Percentiles rank a stretch among this genome's conserved stretches.
These are phyloP conservation scores for Pythium brachiatum DNA, from an alignment of 352 stramenopile genomes.

Conservation along the genomic window DNA sequence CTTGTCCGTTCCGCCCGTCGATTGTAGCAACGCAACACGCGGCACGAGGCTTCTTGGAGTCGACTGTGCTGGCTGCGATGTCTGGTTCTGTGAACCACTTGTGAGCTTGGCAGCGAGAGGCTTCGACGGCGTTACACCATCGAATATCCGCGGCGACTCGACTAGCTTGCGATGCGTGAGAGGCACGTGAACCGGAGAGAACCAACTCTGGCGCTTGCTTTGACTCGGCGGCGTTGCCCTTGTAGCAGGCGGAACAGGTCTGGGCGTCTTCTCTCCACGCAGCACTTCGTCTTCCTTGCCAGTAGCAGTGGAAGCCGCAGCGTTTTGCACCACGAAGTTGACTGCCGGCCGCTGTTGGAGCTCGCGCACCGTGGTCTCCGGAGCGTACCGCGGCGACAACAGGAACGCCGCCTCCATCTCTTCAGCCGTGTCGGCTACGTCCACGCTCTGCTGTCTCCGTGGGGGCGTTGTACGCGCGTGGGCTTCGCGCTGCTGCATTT, in stretches of 20 bases:
- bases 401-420: constrained; percentile 21
- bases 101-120: constrained; percentile 23
- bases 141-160: constrained; percentile 43
- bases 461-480: background rate
- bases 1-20: background rate
- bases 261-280: background rate
- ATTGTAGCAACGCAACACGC: constrained; percentile 4
- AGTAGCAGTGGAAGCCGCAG: background rate
- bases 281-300: constrained; percentile 21
- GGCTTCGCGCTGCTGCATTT: constrained; percentile 9
- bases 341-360: constrained; percentile 39
- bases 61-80: background rate
- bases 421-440: background rate
- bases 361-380: constrained; percentile 26
- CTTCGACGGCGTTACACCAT: constrained; percentile 36
- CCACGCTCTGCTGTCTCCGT: background rate
- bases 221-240: background rate
- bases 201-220: constrained; percentile 43
- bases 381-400: constrained; percentile 37
- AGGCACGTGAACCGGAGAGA: constrained; percentile 57
- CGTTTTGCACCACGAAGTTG: constrained; percentile 41
- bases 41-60: background rate
- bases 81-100: background rate
- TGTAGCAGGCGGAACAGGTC: background rate
- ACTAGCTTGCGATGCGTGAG: constrained; percentile 66